Conservation (phyloP, 441 rosid species). For the Aquilaria agallochum region DNA sequence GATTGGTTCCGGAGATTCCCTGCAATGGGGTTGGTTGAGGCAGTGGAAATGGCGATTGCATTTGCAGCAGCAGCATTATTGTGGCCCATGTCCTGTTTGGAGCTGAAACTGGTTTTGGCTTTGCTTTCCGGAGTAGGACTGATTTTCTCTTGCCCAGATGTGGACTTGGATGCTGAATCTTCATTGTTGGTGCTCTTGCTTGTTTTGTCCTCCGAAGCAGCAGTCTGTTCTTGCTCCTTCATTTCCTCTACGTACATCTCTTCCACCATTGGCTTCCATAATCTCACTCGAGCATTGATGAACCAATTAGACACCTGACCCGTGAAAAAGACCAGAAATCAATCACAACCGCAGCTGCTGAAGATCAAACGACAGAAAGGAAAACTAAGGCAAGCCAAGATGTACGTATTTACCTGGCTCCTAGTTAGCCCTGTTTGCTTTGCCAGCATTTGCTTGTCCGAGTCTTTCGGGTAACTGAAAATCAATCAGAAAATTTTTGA, state of each 20-base stretch:
- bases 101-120: slow-evolving; percentile 25
- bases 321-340: not conserved
- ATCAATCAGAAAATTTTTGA: slow-evolving; percentile 1
- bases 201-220: slow-evolving; percentile 51
- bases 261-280: slow-evolving; percentile 86
- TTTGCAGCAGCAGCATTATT: slow-evolving; percentile 28
- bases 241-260: slow-evolving; percentile 71
- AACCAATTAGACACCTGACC: slow-evolving; percentile 79
- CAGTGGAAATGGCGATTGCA: slow-evolving; percentile 40
- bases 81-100: slow-evolving; percentile 18
- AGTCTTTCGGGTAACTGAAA: slow-evolving; percentile 71
- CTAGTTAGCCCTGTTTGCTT: slow-evolving; percentile 77
- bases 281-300: slow-evolving; percentile 73
- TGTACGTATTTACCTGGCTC: slow-evolving; percentile 42
- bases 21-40: slow-evolving; percentile 52
- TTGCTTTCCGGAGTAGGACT: slow-evolving; percentile 25
- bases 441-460: slow-evolving; percentile 69
- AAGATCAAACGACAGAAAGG: not conserved
- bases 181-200: slow-evolving; percentile 59
- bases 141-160: slow-evolving; percentile 36
- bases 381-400: slow-evolving; percentile 1
- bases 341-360: not conserved
- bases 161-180: slow-evolving; percentile 53
- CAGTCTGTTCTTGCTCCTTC: slow-evolving; percentile 52
- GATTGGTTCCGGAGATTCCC: slow-evolving; percentile 41